Conservation (phyloP, 2,329 filamentous ascomycete species). For the Dothideomycetes sp. region DNA sequence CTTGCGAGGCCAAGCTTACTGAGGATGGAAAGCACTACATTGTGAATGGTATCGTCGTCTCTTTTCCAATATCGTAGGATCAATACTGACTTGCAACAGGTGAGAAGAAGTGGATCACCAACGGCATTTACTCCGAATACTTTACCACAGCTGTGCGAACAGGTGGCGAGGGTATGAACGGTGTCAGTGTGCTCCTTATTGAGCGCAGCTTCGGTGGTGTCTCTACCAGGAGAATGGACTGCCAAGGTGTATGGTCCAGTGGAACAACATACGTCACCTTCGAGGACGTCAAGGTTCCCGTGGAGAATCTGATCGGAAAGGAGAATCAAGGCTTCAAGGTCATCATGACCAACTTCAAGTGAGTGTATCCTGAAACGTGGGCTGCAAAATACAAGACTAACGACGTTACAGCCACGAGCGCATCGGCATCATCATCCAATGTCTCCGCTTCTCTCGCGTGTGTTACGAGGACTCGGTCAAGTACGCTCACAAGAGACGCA, state of each 20-base stretch:
- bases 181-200: slow-evolving; percentile 81
- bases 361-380: too few relatives aligned
- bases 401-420: slow-evolving; percentile 95
- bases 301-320: slow-evolving; percentile 97
- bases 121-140: slow-evolving; percentile 85
- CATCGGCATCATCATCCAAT: slow-evolving; percentile 97
- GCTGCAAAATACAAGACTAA: slow-evolving; percentile 38
- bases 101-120: slow-evolving; percentile 99
- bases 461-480: slow-evolving; percentile 96
- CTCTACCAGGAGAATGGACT: slow-evolving; percentile 91
- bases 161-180: slow-evolving; percentile 77
- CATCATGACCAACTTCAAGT: slow-evolving; percentile 91
- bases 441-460: slow-evolving; percentile 84
- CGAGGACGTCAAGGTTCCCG: slow-evolving; percentile 97
- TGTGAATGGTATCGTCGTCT: too few relatives aligned
- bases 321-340: slow-evolving; percentile 97
- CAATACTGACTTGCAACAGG: too few relatives aligned
- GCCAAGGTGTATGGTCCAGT: slow-evolving; percentile 90
- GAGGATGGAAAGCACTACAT: slow-evolving; percentile 98
- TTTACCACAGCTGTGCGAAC: slow-evolving; percentile 96
- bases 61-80: too few relatives aligned
- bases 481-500: slow-evolving; percentile 93
- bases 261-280: slow-evolving; percentile 97
- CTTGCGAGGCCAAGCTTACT: slow-evolving; percentile 86
- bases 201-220: slow-evolving; percentile 78